Evolutionary conservation across 2,329 filamentous ascomycete species (phyloP).

Genomic region (Verticillium nubilum): DNA sequence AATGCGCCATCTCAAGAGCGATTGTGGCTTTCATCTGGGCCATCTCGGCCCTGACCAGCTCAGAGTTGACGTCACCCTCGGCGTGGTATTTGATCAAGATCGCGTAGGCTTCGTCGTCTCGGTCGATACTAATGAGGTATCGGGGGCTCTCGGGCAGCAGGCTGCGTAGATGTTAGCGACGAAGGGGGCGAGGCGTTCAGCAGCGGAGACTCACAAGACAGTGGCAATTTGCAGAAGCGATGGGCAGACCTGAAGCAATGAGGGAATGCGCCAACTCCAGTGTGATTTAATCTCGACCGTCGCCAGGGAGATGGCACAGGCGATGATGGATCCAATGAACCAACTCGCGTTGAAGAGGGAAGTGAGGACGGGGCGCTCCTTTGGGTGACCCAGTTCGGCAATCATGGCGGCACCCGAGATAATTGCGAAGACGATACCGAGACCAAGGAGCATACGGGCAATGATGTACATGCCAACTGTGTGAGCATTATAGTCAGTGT

Average conservation of each 20-base stretch:
- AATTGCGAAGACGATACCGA: conserved; percentile 54
- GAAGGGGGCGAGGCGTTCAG: conserved; percentile 20
- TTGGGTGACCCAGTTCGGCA: conserved; percentile 53
- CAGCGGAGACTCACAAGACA: conserved; percentile 27
- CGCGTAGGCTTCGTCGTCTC: conserved; percentile 20
- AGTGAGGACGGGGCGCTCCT: conserved; percentile 52
- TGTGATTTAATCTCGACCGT: conserved; percentile 31
- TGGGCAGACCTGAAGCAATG: conserved; percentile 37
- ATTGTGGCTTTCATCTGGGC: conserved; percentile 54
- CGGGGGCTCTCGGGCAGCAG: conserved; percentile 23
- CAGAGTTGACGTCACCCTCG: conserved; percentile 41
- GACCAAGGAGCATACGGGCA: conserved; percentile 51
- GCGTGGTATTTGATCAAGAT: conserved; percentile 38
- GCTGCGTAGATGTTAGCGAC: not conserved
- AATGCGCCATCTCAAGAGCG: conserved; percentile 44
- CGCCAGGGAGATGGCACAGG: conserved; percentile 42
- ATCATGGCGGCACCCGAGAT: conserved; percentile 52
- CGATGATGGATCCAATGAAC: conserved; percentile 43
- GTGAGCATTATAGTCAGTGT: not conserved
- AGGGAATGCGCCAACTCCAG: conserved; percentile 38
- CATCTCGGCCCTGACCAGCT: conserved; percentile 52
- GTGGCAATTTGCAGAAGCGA: conserved; percentile 33
- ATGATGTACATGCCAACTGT: conserved; percentile 41
- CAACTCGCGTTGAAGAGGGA: conserved; percentile 53
- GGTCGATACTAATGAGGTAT: conserved; percentile 22